Evolutionary conservation across 495 filamentous ascomycete species (phyloP).

Genomic region (Daldinia caldariorum): DNA sequence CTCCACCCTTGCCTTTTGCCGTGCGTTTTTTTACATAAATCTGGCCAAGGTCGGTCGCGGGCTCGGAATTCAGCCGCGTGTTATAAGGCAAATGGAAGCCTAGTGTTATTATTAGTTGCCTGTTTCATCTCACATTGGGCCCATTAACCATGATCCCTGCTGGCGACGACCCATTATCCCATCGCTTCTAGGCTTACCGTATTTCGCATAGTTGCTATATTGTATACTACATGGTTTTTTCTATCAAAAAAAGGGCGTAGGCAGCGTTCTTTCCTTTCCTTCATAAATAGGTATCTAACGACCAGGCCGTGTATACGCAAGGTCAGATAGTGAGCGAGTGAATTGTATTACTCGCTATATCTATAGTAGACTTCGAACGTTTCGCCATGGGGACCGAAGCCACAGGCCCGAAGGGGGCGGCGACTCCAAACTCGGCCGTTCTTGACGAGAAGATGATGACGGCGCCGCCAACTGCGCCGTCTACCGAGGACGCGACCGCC

Average conservation of each 20-base stretch:
- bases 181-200: neutral
- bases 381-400: conserved; percentile 29
- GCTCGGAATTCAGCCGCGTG: neutral
- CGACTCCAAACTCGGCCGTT: conserved; percentile 12
- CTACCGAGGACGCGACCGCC: conserved; percentile 15
- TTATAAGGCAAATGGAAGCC: neutral
- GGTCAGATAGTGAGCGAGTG: neutral
- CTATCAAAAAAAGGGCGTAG: neutral
- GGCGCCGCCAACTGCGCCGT: conserved; percentile 13
- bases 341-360: too few species aligned
- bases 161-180: neutral
- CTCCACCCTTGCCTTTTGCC: neutral
- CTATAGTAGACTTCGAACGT: neutral
- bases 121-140: conserved; percentile 27
- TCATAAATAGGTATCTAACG: too few species aligned
- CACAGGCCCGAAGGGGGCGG: conserved; percentile 19
- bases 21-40: neutral
- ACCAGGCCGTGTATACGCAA: neutral
- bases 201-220: too few species aligned
- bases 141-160: conserved; percentile 3
- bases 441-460: conserved; percentile 23
- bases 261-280: neutral
- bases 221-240: too few species aligned
- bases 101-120: conserved; percentile 9
- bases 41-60: neutral